These are phyloP conservation scores for Yarrowia yakushimensis DNA, from an alignment of 805 yeast species.

Conservation along the genomic window DNA sequence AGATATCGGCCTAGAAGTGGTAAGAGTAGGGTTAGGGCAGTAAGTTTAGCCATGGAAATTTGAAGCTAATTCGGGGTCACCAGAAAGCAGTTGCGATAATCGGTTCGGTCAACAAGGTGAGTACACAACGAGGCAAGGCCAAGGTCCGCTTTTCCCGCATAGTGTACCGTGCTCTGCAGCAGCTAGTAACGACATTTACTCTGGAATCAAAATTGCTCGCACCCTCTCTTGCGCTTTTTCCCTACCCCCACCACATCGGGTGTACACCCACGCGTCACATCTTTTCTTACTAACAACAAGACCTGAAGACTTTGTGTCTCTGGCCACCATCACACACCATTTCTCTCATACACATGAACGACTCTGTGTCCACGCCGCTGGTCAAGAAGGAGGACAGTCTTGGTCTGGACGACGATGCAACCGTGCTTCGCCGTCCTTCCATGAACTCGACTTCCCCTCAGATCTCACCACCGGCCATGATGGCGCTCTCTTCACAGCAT, in stretches of 20 bases:
- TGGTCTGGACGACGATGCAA: constrained; percentile 19
- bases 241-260: neutral
- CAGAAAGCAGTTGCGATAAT: constrained; percentile 24
- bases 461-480: constrained; percentile 20
- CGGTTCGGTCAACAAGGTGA: constrained; percentile 24
- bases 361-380: constrained; percentile 22
- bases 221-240: neutral
- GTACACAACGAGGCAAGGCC: constrained; percentile 17
- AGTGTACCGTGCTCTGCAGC: neutral
- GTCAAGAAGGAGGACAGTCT: constrained; percentile 21
- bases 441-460: constrained; percentile 18
- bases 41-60: constrained; percentile 17
- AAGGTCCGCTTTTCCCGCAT: neutral
- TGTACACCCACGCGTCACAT: neutral
- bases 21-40: constrained; percentile 10
- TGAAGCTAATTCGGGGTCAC: constrained; percentile 24
- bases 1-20: constrained; percentile 3
- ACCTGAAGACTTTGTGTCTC: constrained; percentile 24
- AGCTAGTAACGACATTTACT: neutral
- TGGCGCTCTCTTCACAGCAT: constrained; percentile 19
- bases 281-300: neutral
- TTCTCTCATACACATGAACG: constrained; percentile 10
- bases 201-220: neutral
- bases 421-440: constrained; percentile 23
- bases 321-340: constrained; percentile 9